A percentile compares a stretch with the other conserved stretches of the same genome.
phyloP scores from a whole-genome alignment of 1,284 basidiomycete species.

The Cutaneotrichosporon daszewskae region DNA sequence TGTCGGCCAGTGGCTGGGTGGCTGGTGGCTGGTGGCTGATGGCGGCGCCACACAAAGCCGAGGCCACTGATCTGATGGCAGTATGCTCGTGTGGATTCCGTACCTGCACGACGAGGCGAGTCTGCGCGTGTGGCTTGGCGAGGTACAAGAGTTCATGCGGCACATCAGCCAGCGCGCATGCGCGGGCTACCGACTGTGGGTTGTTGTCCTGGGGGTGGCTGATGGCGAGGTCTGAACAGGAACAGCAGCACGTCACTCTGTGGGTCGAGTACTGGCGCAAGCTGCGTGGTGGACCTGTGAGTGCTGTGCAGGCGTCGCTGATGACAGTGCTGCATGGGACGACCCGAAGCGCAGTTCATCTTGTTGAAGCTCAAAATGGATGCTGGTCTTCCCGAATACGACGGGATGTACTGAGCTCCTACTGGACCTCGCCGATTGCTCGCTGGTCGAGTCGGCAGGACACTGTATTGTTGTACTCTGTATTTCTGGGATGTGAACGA shows the following conservation, averaged over 20 bases:
- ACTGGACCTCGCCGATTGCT: too few relatives aligned
- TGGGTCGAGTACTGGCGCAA: conserved; percentile 35
- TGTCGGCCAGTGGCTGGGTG: too few relatives aligned
- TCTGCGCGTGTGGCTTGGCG: conserved; percentile 29
- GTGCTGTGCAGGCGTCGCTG: neutral
- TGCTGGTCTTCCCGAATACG: too few relatives aligned
- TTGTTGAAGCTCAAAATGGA: conserved; percentile 23
- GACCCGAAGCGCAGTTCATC: conserved; percentile 40
- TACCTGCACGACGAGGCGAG: conserved; percentile 31
- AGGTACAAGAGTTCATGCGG: conserved; percentile 32
- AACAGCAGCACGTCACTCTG: conserved; percentile 33
- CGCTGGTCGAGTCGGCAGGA: too few relatives aligned
- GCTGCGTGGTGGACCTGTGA: conserved; percentile 4
- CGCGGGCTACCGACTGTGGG: neutral
- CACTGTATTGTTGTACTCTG: too few relatives aligned
- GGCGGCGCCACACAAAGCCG: too few relatives aligned
- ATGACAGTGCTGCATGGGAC: conserved; percentile 36
- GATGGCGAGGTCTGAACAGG: conserved; percentile 23
- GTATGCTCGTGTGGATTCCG: conserved; percentile 32
- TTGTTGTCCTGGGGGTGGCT: neutral
- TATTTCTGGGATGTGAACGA: too few relatives aligned
- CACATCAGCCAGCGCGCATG: neutral
- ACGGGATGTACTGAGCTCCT: too few relatives aligned
- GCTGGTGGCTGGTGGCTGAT: too few relatives aligned
- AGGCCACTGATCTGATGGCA: too few relatives aligned